phyloP scores from a whole-genome alignment of 2,329 filamentous ascomycete species.

The Gremmenia infestans region DNA sequence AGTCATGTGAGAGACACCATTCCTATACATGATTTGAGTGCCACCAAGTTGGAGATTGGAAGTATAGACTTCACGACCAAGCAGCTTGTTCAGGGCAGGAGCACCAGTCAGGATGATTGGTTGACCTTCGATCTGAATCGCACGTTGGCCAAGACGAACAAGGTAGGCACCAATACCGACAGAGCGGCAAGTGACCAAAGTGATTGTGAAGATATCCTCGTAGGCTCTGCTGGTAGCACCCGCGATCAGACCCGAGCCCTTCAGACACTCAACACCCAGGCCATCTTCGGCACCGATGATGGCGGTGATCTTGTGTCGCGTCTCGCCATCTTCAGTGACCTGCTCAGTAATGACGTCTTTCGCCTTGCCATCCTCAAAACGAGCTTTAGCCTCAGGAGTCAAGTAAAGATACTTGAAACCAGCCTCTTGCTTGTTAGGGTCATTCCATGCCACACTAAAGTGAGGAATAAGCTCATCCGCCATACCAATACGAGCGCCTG shows the following conservation, averaged over 20 bases:
- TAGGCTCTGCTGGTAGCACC: conserved; percentile 96
- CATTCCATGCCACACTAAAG: conserved; percentile 97
- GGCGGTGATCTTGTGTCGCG: conserved; percentile 88
- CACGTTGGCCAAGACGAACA: conserved; percentile 95
- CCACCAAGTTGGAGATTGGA: conserved; percentile 98
- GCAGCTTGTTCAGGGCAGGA: conserved; percentile 93
- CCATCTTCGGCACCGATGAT: conserved; percentile 92
- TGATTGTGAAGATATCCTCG: conserved; percentile 98
- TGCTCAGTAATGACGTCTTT: conserved; percentile 84
- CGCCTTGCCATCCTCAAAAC: conserved; percentile 72
- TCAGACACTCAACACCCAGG: conserved; percentile 93
- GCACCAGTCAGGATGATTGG: conserved; percentile 98
- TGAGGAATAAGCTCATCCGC: conserved; percentile 95
- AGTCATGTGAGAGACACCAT: conserved; percentile 98
- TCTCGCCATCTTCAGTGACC: conserved; percentile 80
- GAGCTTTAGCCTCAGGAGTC: conserved; percentile 77
- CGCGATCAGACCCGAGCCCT: conserved; percentile 95
- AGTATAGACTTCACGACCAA: conserved; percentile 97
- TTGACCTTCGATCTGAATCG: conserved; percentile 97
- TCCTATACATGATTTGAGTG: conserved; percentile 99
- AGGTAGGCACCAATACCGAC: conserved; percentile 99
- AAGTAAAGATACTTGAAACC: conserved; percentile 98
- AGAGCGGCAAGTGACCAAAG: conserved; percentile 93
- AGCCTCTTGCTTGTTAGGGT: conserved; percentile 69
- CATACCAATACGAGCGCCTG: conserved; percentile 93